Evolutionary conservation across 495 filamentous ascomycete genomes (phyloP).

Genomic region (Alectoria sarmentosa): DNA sequence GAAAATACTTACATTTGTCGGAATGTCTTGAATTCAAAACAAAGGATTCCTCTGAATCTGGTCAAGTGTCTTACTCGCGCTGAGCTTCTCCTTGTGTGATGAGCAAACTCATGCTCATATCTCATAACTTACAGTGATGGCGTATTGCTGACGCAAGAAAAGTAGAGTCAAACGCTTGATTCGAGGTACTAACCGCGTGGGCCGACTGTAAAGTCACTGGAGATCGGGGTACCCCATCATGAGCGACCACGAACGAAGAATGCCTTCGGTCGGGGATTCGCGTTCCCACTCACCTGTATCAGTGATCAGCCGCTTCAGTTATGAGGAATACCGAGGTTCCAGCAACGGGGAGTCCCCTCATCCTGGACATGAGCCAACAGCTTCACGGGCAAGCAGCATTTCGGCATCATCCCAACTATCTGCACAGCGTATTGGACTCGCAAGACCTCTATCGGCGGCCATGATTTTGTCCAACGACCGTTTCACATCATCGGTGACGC

Average conservation of each 20-base stretch:
- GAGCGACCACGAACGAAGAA: background rate
- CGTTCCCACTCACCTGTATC: background rate
- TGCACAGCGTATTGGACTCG: background rate
- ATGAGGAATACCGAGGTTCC: background rate
- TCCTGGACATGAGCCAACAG: background rate
- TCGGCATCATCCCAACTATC: background rate
- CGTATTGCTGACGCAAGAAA: background rate
- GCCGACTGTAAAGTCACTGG: background rate
- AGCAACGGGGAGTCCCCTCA: background rate
- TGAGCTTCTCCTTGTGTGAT: background rate
- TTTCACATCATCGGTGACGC: background rate
- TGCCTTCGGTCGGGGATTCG: background rate
- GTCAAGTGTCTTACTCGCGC: background rate
- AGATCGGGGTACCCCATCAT: background rate
- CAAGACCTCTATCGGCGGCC: slow-evolving; percentile 1
- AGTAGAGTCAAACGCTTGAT: background rate
- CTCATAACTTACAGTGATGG: background rate
- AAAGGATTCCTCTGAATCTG: background rate
- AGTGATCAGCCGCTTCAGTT: background rate
- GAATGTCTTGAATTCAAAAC: background rate
- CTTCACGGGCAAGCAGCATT: background rate
- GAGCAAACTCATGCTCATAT: background rate
- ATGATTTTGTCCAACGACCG: background rate
- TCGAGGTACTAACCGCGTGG: background rate
- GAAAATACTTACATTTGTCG: background rate